A percentile compares a stretch with the other conserved stretches of the same genome.
phyloP scores from a whole-genome alignment of 768 basidiomycete species.

The Rhizopogon vulgaris region DNA sequence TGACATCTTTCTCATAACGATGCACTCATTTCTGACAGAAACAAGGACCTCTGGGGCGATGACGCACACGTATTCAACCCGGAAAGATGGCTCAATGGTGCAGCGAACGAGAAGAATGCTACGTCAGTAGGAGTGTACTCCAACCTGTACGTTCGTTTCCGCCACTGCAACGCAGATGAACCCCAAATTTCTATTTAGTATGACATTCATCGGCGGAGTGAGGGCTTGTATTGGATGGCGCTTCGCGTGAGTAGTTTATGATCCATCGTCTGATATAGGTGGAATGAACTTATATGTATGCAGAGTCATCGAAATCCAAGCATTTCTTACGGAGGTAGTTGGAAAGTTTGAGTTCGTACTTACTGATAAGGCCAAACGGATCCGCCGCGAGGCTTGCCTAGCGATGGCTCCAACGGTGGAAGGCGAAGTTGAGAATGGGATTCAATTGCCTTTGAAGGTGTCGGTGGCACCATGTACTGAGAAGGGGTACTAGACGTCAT shows the following conservation, averaged over 20 bases:
- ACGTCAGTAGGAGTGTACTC: conserved; percentile 22
- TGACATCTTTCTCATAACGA: background rate
- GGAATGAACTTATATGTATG: background rate
- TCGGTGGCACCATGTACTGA: conserved; percentile 12
- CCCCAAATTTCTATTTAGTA: conserved; percentile 8
- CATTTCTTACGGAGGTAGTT: conserved; percentile 52
- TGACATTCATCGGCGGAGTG: conserved; percentile 23
- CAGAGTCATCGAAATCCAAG: conserved; percentile 47
- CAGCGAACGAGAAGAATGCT: conserved; percentile 11
- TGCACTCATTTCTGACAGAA: conserved; percentile 9
- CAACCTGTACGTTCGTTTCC: conserved; percentile 13
- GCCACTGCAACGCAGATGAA: background rate
- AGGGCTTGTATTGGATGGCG: conserved; percentile 26
- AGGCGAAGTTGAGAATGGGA: conserved; percentile 24
- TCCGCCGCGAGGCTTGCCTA: conserved; percentile 23
- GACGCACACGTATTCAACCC: conserved; percentile 27
- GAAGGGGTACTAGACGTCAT: background rate
- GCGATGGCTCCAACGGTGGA: conserved; percentile 31
- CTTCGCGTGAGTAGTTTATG: conserved; percentile 18
- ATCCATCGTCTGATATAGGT: background rate
- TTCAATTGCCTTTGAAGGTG: conserved; percentile 27
- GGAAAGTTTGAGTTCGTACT: conserved; percentile 45
- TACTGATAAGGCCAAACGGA: conserved; percentile 20
- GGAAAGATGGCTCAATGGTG: conserved; percentile 19
- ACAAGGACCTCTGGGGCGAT: conserved; percentile 25